These are phyloP conservation scores for Rosa chinensis DNA, from an alignment of 306 rosid species.

Conservation along the genomic window DNA sequence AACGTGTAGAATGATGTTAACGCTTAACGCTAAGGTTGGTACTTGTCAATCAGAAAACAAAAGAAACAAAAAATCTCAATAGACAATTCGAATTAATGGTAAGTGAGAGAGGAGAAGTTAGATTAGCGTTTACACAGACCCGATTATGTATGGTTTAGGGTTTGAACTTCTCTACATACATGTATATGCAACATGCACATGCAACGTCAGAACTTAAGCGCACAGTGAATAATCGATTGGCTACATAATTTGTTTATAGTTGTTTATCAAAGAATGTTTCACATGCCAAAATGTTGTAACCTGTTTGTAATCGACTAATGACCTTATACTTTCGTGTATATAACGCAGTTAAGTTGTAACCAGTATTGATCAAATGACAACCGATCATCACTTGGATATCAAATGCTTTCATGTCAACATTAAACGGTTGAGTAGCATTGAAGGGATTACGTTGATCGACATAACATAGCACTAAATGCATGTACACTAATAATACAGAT, in stretches of 20 bases:
- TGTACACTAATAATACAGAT: not conserved
- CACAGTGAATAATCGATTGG: too few species aligned
- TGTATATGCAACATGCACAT: too few species aligned
- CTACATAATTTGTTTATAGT: too few species aligned
- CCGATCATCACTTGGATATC: too few species aligned
- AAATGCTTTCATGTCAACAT: not conserved
- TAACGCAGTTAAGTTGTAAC: not conserved
- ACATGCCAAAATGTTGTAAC: too few species aligned
- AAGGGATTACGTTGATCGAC: not conserved
- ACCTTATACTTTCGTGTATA: too few species aligned
- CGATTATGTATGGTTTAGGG: not conserved
- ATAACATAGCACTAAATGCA: not conserved
- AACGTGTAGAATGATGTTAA: not conserved
- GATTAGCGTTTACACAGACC: not conserved
- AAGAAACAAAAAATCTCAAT: not conserved
- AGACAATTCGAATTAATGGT: not conserved
- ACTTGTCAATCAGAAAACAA: not conserved
- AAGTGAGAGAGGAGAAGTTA: not conserved
- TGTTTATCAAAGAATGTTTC: too few species aligned
- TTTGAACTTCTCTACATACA: not conserved
- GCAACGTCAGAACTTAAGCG: too few species aligned
- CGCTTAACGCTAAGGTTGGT: not conserved
- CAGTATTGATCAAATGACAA: not conserved
- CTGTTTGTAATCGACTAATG: too few species aligned
- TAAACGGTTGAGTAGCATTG: not conserved